Base-by-base conservation (phyloP, 768 basidiomycete species). In the Russula ochroleuca region DNA sequence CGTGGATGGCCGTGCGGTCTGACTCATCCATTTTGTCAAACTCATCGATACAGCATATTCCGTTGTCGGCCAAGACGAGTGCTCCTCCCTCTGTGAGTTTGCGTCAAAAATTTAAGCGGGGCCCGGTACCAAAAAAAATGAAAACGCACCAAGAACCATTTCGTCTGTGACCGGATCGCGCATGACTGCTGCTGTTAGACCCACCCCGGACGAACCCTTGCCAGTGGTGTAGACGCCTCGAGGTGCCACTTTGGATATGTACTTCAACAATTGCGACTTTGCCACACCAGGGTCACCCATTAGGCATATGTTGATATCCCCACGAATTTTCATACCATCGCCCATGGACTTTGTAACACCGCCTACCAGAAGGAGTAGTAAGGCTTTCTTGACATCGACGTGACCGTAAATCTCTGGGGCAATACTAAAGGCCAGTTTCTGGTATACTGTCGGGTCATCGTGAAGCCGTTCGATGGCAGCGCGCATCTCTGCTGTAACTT, bases 261-360 rank as follows among this genome's bases (percentile, higher is more conserved):
- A 98, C 76, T 99, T 99, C 61, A 97, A 81, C 33, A 97, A 73
- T 72, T 99, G 97, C 15, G 94, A 97, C 74, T 99, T 99, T 60
- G 95, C 94, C 57, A 98, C 96, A 85, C 97, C 97, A 57, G 97
- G 97, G 75, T 99, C 97, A 69, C 97, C 97, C 97, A 99, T 99
- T 48, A 99, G 76, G 75, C 97, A 99, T 19, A 99, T 79, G 70
- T 99, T 99, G 76, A 99, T 80, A 74, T 98, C 97, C 33, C 97
- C 97, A 72, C 97, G 85, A 72, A 99, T 98, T 76, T 92, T 98
- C 93, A 99, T 94, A 15, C 97, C 97, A 71, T 99, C 97, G 7
- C 92, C 91, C 74, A 94, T 93, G 41, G 84, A 80, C 77, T 99
- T 99, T 50, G 93, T 97, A 1, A 95, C 94, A 43, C 97, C 97